Evolutionary conservation across 148 eudicot species (phyloP), one percentile per base, ranked within the genome.

Genomic region (Heliamphora exappendiculata): DNA sequence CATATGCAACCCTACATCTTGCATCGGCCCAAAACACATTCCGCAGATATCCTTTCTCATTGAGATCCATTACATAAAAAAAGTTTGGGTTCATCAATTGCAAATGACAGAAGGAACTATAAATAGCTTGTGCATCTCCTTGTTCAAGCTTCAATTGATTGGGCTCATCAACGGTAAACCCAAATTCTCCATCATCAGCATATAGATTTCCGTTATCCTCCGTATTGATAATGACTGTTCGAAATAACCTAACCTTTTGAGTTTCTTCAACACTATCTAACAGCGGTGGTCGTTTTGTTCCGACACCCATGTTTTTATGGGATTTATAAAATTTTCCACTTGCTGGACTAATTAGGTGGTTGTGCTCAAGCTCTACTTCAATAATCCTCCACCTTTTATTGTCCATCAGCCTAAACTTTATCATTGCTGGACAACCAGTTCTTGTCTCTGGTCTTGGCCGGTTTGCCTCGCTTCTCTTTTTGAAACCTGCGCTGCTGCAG

Each of bases 401-500:
- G 69, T 82, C 85, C 85, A 78, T 82, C 74, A 82, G 75, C 73
- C 85, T 82, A 59, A 82, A 82, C 78, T 82, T 82, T 22, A 82
- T 66, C 85, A 82, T 82, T 33, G 82, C 82, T 2, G 85, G 82
- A 72, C 85, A 82, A 45, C 85, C 85, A 54, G 85, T 82, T 68
- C 85, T 76, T 29, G 85, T 82, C 67, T 82, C 85, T 7, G 85
- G 85, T 59, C 85, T 82, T 9, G 85, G 85, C 17, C 85, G 73
- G 63, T 75, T 75, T 28, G 85, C 85, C 42, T 78, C 82, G 12
- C 79, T 78, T 79, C 75, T 78, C 79, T 82, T 82, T 68, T 82
- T 82, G 77, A 82, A 82, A 34, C 85, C 85, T 22, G 85, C 82
- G n/a, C 76, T 78, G 67, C 85, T 82, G 60, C 85, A 82, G 76